phyloP scores from a whole-genome alignment of 1,284 basidiomycete genomes.

The Tremellales sp. region DNA sequence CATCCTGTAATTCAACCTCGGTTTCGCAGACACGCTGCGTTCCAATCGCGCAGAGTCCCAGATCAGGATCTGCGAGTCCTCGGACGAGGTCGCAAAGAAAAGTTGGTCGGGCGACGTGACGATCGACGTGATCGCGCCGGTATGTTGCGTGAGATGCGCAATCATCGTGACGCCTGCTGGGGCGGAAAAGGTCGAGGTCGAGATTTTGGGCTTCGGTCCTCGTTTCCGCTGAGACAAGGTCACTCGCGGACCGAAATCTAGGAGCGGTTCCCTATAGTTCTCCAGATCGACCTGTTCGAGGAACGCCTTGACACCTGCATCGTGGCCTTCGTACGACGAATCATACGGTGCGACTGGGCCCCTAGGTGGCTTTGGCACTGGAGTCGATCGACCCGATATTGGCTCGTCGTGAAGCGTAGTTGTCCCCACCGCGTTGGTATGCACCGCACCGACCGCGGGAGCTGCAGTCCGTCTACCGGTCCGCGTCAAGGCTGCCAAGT shows the following conservation, averaged over 20 bases:
- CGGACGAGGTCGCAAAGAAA: slow-evolving; percentile 87
- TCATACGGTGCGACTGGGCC: slow-evolving; percentile 32
- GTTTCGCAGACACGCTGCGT: slow-evolving; percentile 58
- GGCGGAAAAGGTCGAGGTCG: slow-evolving; percentile 49
- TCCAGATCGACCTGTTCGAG: slow-evolving; percentile 87
- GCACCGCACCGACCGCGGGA: slow-evolving; percentile 74
- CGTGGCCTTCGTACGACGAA: slow-evolving; percentile 65
- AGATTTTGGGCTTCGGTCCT: slow-evolving; percentile 55
- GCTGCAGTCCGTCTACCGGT: slow-evolving; percentile 53
- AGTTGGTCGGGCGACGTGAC: slow-evolving; percentile 88
- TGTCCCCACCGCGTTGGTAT: slow-evolving; percentile 65
- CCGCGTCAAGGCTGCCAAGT: slow-evolving; percentile 22
- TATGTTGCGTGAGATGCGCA: slow-evolving; percentile 80
- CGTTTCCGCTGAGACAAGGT: slow-evolving; percentile 72
- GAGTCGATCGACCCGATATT: slow-evolving; percentile 42
- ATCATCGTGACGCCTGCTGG: slow-evolving; percentile 68
- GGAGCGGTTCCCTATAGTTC: slow-evolving; percentile 70
- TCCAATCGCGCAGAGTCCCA: slow-evolving; percentile 79
- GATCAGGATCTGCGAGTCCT: slow-evolving; percentile 76
- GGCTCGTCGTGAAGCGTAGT: slow-evolving; percentile 49
- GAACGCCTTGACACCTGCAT: slow-evolving; percentile 76
- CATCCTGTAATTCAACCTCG: slow-evolving; percentile 39
- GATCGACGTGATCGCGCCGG: slow-evolving; percentile 70
- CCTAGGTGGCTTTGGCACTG: slow-evolving; percentile 16
- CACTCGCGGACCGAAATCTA: slow-evolving; percentile 83